Conservation (phyloP, 148 eudicot species). For the Fagopyrum tataricum region DNA sequence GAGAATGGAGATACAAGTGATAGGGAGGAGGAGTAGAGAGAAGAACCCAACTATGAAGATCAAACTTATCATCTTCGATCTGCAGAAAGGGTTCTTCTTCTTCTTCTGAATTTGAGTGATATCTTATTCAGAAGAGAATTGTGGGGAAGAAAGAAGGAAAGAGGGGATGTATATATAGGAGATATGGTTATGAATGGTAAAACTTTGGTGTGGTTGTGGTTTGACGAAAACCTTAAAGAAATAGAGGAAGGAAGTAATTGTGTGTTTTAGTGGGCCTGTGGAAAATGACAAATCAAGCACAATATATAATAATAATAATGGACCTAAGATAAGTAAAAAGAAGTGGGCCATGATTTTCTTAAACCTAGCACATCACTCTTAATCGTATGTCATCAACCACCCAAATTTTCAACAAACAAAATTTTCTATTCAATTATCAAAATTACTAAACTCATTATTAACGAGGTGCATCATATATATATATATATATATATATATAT, state of each 20-base stretch:
- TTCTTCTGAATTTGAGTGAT: background rate
- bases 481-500: too few species aligned
- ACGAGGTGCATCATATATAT: too few species aligned
- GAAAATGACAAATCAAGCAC: too few species aligned
- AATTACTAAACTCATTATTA: too few species aligned
- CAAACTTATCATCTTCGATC: background rate
- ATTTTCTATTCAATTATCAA: too few species aligned
- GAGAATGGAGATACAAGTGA: conserved; percentile 1
- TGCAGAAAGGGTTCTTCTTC: background rate
- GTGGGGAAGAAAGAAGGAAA: background rate
- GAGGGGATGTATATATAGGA: background rate
- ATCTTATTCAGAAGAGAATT: background rate
- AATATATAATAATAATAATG: background rate
- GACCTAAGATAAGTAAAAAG: background rate
- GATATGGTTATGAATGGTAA: background rate
- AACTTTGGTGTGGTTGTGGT: background rate
- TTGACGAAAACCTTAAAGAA: background rate
- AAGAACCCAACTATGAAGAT: conserved; percentile 9
- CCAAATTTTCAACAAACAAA: too few species aligned
- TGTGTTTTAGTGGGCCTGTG: too few species aligned
- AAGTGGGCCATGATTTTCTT: background rate
- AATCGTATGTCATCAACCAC: too few species aligned
- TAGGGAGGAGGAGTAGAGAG: background rate
- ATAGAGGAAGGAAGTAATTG: background rate
- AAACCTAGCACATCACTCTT: background rate